Conservation (phyloP, 345 rosid genomes). For the Salix udensis region DNA sequence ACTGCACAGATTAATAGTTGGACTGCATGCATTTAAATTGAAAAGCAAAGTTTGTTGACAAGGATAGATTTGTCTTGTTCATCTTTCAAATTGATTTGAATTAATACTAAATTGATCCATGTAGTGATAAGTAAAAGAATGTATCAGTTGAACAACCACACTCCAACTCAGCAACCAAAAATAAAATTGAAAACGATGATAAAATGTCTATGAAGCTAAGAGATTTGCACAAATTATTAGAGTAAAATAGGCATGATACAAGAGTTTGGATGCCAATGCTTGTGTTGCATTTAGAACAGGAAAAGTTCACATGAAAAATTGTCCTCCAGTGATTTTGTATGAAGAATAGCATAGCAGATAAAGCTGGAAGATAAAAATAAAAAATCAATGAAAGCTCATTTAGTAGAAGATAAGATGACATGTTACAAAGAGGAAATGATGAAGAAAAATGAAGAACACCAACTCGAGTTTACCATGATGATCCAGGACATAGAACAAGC, state of each 20-base stretch:
- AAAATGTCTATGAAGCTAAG: neutral
- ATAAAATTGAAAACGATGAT: neutral
- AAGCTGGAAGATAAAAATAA: neutral
- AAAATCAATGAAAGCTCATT: neutral
- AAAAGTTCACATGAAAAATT: neutral
- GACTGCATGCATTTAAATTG: neutral
- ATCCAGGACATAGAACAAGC: conserved; percentile 92
- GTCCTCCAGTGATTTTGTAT: neutral
- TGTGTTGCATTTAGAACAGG: neutral
- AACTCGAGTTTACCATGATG: conserved; percentile 67
- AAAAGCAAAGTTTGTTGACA: too few species aligned
- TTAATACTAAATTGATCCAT: neutral
- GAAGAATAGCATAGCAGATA: neutral
- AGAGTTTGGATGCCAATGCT: neutral
- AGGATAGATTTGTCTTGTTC: neutral
- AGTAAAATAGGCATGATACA: neutral
- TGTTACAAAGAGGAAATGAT: conserved; percentile 1
- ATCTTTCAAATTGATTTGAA: neutral
- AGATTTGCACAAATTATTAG: neutral
- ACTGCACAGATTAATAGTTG: neutral
- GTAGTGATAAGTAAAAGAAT: neutral
- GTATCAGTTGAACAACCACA: neutral
- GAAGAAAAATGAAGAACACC: neutral
- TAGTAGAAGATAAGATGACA: neutral
- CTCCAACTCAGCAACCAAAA: neutral